Evolutionary conservation across 441 rosid genomes (phyloP).

Genomic region (Jatropha podagrica): DNA sequence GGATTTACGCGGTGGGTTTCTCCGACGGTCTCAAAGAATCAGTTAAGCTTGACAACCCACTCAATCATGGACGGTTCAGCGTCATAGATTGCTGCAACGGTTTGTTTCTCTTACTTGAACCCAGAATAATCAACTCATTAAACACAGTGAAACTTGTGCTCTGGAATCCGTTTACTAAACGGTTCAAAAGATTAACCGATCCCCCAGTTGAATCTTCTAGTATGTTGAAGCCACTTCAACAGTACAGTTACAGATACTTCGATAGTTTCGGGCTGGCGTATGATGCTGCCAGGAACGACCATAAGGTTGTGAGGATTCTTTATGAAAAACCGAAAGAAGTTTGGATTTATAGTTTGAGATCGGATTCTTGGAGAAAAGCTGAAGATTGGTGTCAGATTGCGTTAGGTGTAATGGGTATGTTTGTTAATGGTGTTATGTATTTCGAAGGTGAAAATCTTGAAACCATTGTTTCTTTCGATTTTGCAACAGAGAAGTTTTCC

Average conservation of each 20-base stretch:
- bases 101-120: not conserved
- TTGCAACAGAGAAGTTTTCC: not conserved
- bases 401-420: not conserved
- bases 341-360: not conserved
- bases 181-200: no score
- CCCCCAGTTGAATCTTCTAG: not conserved
- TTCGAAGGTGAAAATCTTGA: not conserved
- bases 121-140: no score
- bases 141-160: not conserved
- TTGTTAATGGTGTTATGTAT: not conserved
- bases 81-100: not conserved
- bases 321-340: not conserved
- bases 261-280: not conserved
- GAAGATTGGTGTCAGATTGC: not conserved
- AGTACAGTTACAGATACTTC: not conserved
- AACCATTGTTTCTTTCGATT: not conserved
- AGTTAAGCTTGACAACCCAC: not conserved
- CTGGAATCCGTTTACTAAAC: not conserved
- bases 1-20: not conserved
- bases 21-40: not conserved
- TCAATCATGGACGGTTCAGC: not conserved
- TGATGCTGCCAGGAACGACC: not conserved
- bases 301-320: not conserved
- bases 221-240: no score
- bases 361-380: not conserved